phyloP scores from a whole-genome alignment of 179 eudicot species.

The Beta macrorhiza region DNA sequence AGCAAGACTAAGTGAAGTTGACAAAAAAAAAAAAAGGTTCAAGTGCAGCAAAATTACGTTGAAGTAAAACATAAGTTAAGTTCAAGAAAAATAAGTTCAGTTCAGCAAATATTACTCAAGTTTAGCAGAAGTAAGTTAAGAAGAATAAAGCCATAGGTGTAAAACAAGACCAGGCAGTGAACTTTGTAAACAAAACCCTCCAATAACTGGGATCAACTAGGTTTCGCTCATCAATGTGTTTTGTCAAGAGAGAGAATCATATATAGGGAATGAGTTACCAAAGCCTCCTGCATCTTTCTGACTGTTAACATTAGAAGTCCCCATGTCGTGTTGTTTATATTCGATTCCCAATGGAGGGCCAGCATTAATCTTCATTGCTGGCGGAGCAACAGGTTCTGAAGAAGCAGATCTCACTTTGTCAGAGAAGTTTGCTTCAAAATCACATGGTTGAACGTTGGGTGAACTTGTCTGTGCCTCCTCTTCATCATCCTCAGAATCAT shows the following conservation, averaged over 20 bases:
- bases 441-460: not conserved
- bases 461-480: not conserved
- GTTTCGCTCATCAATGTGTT: not conserved
- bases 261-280: not conserved
- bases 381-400: not conserved
- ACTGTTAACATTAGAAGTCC: slow-evolving; percentile 6
- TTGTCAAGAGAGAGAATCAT: not conserved
- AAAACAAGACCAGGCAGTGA: not conserved
- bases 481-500: not conserved
- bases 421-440: slow-evolving; percentile 1
- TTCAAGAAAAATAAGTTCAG: no score
- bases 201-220: not conserved
- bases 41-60: no score
- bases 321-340: not conserved
- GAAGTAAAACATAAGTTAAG: no score
- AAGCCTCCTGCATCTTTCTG: not conserved
- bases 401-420: not conserved
- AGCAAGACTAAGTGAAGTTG: no score
- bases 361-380: not conserved
- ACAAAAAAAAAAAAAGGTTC: no score
- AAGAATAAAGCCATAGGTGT: no score
- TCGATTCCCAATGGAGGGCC: not conserved
- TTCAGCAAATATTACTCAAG: no score
- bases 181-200: not conserved
- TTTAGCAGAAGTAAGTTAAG: no score